phyloP scores from a whole-genome alignment of 768 basidiomycete species.

The Paxillus rubicundulus region DNA sequence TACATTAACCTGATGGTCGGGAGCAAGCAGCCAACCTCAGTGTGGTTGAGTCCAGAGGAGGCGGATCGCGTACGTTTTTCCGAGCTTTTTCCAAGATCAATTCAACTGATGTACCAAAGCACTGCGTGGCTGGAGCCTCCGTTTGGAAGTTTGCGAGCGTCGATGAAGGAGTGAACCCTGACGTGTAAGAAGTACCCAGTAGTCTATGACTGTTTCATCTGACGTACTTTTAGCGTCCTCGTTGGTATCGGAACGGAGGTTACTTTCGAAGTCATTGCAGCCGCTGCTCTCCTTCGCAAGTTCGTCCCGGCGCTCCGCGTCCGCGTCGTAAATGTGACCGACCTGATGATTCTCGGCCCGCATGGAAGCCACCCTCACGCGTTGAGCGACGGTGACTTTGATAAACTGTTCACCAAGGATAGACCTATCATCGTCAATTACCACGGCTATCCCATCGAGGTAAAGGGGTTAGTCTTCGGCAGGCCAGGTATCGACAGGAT shows the following conservation, averaged over 20 bases:
- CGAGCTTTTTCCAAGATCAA: background rate
- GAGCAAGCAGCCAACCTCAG: conserved; percentile 77
- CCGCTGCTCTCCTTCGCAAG: conserved; percentile 74
- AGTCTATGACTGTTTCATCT: background rate
- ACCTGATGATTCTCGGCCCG: conserved; percentile 78
- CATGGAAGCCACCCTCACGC: conserved; percentile 76
- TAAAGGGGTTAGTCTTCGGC: conserved; percentile 64
- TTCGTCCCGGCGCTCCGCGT: conserved; percentile 71
- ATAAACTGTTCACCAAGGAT: conserved; percentile 69
- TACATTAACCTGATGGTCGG: conserved; percentile 89
- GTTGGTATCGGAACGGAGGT: conserved; percentile 88
- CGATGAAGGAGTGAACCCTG: conserved; percentile 67
- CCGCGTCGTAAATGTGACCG: conserved; percentile 86
- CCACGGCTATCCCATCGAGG: conserved; percentile 76
- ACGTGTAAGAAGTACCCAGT: conserved; percentile 48
- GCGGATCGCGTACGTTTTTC: conserved; percentile 52
- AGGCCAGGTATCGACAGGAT: conserved; percentile 49
- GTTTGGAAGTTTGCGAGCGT: conserved; percentile 83
- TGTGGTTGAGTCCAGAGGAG: conserved; percentile 77
- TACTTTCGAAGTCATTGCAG: conserved; percentile 86
- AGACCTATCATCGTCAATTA: conserved; percentile 77
- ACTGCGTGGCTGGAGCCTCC: conserved; percentile 85
- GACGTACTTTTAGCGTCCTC: conserved; percentile 50
- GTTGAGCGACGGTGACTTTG: conserved; percentile 58
- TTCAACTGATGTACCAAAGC: conserved; percentile 34